Conservation (phyloP, 2,329 filamentous ascomycete species). For the Epichloe sp. region DNA sequence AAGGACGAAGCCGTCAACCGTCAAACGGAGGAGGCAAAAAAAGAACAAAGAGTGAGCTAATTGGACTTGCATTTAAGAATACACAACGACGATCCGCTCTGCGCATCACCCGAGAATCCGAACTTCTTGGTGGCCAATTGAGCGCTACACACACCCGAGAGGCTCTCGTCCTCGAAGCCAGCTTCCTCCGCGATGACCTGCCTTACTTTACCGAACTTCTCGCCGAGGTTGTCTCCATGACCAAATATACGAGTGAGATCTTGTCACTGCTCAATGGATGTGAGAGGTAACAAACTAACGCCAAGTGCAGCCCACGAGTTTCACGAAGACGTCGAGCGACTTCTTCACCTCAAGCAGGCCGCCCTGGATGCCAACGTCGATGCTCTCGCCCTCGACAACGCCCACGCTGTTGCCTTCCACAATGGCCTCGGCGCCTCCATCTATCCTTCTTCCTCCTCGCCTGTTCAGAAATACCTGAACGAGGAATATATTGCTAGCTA, state of each 20-base stretch:
- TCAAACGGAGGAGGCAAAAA: constrained; percentile 4
- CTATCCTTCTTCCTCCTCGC: constrained; percentile 57
- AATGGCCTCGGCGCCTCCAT: constrained; percentile 73
- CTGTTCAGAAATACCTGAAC: constrained; percentile 68
- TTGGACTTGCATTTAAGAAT: constrained; percentile 43
- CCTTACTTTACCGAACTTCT: constrained; percentile 96
- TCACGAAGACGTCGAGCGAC: constrained; percentile 70
- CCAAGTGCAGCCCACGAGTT: constrained; percentile 62
- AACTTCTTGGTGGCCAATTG: constrained; percentile 88
- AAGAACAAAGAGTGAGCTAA: constrained; percentile 28
- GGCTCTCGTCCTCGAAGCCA: constrained; percentile 82
- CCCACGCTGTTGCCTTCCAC: constrained; percentile 83
- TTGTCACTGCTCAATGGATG: constrained; percentile 7
- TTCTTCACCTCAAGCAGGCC: constrained; percentile 68
- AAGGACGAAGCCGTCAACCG: constrained; percentile 5
- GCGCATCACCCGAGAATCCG: constrained; percentile 86
- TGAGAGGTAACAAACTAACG: neutral
- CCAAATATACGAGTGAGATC: constrained; percentile 64
- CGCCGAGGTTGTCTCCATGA: constrained; percentile 77
- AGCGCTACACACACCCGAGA: constrained; percentile 81
- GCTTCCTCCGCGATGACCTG: constrained; percentile 88
- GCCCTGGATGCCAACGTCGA: constrained; percentile 48
- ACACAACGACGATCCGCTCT: constrained; percentile 80
- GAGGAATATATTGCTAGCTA: constrained; percentile 63
- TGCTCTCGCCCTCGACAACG: constrained; percentile 70